Conservation (phyloP, 1,139 yeast species). For the Tardiomyces blankii region DNA sequence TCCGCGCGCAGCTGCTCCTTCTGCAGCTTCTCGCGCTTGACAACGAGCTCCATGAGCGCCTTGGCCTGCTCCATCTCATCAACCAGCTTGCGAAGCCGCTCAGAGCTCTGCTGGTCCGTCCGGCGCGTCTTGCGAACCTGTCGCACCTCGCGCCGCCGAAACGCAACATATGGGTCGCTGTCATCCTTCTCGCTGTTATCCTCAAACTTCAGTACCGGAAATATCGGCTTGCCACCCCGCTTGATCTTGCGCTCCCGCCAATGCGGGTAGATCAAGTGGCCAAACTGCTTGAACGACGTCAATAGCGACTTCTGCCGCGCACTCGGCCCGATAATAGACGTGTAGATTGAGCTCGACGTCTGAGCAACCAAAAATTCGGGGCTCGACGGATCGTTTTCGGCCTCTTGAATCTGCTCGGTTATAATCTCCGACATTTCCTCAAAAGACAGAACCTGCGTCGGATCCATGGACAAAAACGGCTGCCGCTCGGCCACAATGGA, state of each 20-base stretch:
- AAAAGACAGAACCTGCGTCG: conserved; percentile 58
- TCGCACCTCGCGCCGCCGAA: conserved; percentile 90
- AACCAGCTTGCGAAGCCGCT: conserved; percentile 63
- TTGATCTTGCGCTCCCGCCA: conserved; percentile 69
- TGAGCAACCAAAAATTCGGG: conserved; percentile 22
- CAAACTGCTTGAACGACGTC: conserved; percentile 50
- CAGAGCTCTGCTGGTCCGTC: conserved; percentile 85
- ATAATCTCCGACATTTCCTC: conserved; percentile 43
- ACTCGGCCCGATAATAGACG: conserved; percentile 8
- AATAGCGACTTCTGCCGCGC: conserved; percentile 35
- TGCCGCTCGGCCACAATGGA: conserved; percentile 65
- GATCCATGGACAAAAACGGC: conserved; percentile 82
- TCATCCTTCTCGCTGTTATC: conserved; percentile 87
- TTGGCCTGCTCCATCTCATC: conserved; percentile 71
- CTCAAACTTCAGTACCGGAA: conserved; percentile 73
- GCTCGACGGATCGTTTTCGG: conserved; percentile 24
- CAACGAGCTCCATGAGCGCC: conserved; percentile 55
- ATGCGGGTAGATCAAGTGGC: conserved; percentile 61
- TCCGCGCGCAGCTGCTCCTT: conserved; percentile 50
- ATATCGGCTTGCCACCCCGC: conserved; percentile 58
- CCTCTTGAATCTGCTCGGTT: conserved; percentile 16
- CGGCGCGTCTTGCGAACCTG: conserved; percentile 95
- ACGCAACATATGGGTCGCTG: conserved; percentile 83
- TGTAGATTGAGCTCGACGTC: conserved; percentile 11
- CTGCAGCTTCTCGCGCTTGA: conserved; percentile 62